phyloP scores from a whole-genome alignment of 352 stramenopile species.

The Pelagophyceae sp. region DNA sequence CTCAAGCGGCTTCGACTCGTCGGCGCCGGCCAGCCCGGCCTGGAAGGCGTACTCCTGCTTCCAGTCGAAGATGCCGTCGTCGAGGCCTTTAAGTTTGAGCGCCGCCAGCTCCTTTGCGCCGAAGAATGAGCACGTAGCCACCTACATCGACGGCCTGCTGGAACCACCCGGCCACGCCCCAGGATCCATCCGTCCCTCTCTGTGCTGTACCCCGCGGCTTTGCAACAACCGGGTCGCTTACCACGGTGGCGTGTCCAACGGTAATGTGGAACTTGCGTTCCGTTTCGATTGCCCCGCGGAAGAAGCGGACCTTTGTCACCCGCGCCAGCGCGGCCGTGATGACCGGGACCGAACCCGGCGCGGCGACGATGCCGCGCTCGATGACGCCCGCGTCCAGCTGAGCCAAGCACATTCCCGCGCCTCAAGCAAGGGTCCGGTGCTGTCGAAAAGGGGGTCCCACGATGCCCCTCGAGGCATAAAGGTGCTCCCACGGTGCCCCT shows the following conservation, averaged over 20 bases:
- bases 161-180: too few species aligned
- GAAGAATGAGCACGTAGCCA: slow-evolving; percentile 74
- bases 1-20: slow-evolving; percentile 24
- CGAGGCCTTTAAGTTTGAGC: too few species aligned
- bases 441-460: slow-evolving; percentile 50
- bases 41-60: slow-evolving; percentile 41
- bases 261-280: slow-evolving; percentile 67
- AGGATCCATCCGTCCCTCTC: too few species aligned
- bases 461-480: background rate
- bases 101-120: slow-evolving; percentile 56
- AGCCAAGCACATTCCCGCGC: slow-evolving; percentile 84
- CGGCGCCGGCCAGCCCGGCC: slow-evolving; percentile 34
- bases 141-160: too few species aligned
- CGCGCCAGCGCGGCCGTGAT: slow-evolving; percentile 57
- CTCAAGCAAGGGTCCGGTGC: too few species aligned
- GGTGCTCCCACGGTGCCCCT: background rate
- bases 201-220: too few species aligned
- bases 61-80: slow-evolving; percentile 9
- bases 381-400: slow-evolving; percentile 71
- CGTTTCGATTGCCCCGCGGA: slow-evolving; percentile 45
- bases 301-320: slow-evolving; percentile 65
- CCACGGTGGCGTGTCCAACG: slow-evolving; percentile 70
- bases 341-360: slow-evolving; percentile 57
- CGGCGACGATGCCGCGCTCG: slow-evolving; percentile 62
- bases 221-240: too few species aligned